Evolutionary conservation across 371 early-diverging fungal genomes (phyloP).

Genomic region (Zopfochytrium polystomum): DNA sequence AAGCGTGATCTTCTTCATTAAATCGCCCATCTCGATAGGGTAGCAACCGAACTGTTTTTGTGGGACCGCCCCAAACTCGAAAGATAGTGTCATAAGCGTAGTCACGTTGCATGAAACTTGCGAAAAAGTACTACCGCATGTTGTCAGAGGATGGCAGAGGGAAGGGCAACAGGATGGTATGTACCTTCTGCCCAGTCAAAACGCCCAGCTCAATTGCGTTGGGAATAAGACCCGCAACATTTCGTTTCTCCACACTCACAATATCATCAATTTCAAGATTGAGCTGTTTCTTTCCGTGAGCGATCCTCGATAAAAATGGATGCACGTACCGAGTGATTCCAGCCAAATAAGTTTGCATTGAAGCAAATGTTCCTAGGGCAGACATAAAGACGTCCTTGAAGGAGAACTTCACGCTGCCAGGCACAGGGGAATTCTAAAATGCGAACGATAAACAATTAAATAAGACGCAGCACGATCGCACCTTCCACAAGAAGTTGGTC

Average conservation of each 20-base stretch:
- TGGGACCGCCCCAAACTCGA: constrained; percentile 37
- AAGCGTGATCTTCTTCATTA: too few relatives aligned
- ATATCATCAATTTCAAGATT: constrained; percentile 37
- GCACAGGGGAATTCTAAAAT: constrained; percentile 49
- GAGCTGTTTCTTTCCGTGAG: too few relatives aligned
- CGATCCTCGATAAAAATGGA: too few relatives aligned
- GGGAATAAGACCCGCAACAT: constrained; percentile 43
- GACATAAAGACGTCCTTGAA: constrained; percentile 47
- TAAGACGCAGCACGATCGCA: neutral
- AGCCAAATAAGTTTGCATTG: constrained; percentile 46
- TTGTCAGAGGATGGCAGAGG: neutral
- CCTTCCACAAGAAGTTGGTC: constrained; percentile 42
- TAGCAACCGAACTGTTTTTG: too few relatives aligned
- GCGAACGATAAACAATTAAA: constrained; percentile 1
- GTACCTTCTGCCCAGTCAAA: constrained; percentile 27
- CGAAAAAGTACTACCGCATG: constrained; percentile 37
- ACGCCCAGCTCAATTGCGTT: constrained; percentile 40
- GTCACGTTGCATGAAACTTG: constrained; percentile 40
- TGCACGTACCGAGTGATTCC: constrained; percentile 36
- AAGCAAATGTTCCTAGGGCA: constrained; percentile 33
- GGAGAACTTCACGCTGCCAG: constrained; percentile 47
- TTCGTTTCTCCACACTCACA: constrained; percentile 34
- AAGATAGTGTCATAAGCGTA: constrained; percentile 23
- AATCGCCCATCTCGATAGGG: too few relatives aligned
- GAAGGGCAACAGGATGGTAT: neutral